These are phyloP conservation scores for Colletotrichum falcatum DNA, from an alignment of 2,329 filamentous ascomycete genomes.

Conservation along the genomic window DNA sequence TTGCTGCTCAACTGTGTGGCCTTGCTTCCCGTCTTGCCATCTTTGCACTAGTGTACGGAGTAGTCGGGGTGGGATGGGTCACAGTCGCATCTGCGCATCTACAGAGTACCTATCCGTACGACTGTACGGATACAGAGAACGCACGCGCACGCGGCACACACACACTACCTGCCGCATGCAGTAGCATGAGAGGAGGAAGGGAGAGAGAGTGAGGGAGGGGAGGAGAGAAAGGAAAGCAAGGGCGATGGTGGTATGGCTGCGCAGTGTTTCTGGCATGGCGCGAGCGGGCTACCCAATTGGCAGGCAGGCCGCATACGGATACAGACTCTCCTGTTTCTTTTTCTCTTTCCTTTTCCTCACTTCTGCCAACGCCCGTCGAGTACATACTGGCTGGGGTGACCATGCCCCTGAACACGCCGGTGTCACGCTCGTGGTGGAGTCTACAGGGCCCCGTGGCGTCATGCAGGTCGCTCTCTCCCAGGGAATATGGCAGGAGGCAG, in stretches of 20 bases:
- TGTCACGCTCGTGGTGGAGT: conserved; percentile 9
- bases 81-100: conserved; percentile 33
- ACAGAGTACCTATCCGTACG: no score
- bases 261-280: background rate
- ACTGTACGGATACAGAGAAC: no score
- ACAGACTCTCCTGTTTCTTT: background rate
- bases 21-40: background rate
- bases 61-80: conserved; percentile 13
- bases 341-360: background rate
- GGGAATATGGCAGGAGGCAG: background rate
- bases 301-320: no score
- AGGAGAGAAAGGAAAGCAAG: background rate
- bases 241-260: background rate
- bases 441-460: conserved; percentile 33
- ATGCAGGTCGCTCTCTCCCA: conserved; percentile 29
- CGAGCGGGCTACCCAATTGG: background rate
- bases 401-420: conserved; percentile 6
- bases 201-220: background rate
- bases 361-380: conserved; percentile 2
- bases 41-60: background rate
- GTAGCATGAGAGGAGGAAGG: conserved; percentile 6
- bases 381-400: background rate
- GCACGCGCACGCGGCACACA: no score
- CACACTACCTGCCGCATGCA: conserved; percentile 17
- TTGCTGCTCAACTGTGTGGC: conserved; percentile 6